Evolutionary conservation across 2,329 filamentous ascomycete genomes (phyloP), one percentile per base, ranked within the genome.

Genomic region (Chrysoporthe cubensis): DNA sequence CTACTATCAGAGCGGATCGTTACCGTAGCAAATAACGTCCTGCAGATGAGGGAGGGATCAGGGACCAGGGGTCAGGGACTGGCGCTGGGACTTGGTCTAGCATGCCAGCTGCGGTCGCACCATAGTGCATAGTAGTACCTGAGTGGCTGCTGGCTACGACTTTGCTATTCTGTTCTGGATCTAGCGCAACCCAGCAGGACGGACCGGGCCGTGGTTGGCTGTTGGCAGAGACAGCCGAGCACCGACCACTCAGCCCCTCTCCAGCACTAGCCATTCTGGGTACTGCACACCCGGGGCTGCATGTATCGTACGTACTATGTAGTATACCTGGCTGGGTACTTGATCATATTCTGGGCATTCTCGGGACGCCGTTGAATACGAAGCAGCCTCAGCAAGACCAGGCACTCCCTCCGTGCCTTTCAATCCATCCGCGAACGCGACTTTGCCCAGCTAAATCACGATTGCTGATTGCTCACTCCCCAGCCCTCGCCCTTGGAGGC

Each of bases 171-270:
- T 1, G 1, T 3, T 56, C 9, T 6, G 8, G 9, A 11, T 7
- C 42, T 66, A 66, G 64, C 64, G 64, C 8, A 1, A 26, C 11
- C 67, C 67, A 65, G 66, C 67, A 34, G 42, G 1, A 44, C 61
- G 67, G 67, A 64, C 62, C 62, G 62, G 42, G 37, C 62, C 62
- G 62, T 64, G 62, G 62, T 64, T 56, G 62, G 62, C 48, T 64
- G 46, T 43, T 54, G 18, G 14, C 37, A 37, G 4, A 34, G 32
- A 9, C 11, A 54, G 14, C 50, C 26, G 50, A 16, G 13, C 14
- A 34, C 11, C 7, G 13, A 48, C 26, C 26, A 26, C 26, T 26
- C 26, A 26, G 26, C 26, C 26, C 26, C 26, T 26, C 26, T 26
- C 26, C 26, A 26, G 26, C 26, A 26, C 26, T 26, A 26, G 26